These are phyloP conservation scores for Tolypocladium paradoxum DNA, from an alignment of 2,329 filamentous ascomycete genomes.

Conservation along the genomic window DNA sequence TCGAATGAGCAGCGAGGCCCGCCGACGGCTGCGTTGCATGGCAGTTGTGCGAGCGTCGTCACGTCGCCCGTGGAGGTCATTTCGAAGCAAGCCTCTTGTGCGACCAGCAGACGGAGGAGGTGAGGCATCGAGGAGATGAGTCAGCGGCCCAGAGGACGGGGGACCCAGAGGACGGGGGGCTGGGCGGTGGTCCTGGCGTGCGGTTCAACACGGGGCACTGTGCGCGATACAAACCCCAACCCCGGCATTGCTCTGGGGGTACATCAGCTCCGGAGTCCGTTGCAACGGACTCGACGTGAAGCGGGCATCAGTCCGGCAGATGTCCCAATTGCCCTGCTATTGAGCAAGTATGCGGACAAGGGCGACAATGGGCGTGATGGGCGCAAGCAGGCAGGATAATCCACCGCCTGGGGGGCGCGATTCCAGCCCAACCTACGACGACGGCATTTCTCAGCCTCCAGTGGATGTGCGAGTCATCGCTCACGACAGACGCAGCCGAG, in stretches of 20 bases:
- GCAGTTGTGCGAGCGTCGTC: not conserved
- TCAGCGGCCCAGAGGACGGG: too few relatives aligned
- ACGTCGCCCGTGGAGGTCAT: not conserved
- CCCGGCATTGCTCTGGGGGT: too few relatives aligned
- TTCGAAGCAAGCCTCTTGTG: not conserved
- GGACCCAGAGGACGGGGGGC: too few relatives aligned
- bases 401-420: not conserved
- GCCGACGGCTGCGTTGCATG: not conserved
- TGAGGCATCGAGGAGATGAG: not conserved
- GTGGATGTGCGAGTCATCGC: not conserved
- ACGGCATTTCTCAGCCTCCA: not conserved
- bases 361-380: not conserved
- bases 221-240: not conserved
- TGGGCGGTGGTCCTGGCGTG: not conserved
- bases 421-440: not conserved
- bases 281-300: not conserved
- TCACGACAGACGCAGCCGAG: not conserved
- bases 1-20: not conserved
- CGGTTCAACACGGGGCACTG: not conserved
- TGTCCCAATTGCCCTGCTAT: not conserved
- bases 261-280: not conserved
- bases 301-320: not conserved
- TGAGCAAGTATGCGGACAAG: not conserved
- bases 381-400: not conserved
- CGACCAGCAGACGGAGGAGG: not conserved